phyloP scores from a whole-genome alignment of 257 asterid species.

The Lithospermum erythrorhizon region DNA sequence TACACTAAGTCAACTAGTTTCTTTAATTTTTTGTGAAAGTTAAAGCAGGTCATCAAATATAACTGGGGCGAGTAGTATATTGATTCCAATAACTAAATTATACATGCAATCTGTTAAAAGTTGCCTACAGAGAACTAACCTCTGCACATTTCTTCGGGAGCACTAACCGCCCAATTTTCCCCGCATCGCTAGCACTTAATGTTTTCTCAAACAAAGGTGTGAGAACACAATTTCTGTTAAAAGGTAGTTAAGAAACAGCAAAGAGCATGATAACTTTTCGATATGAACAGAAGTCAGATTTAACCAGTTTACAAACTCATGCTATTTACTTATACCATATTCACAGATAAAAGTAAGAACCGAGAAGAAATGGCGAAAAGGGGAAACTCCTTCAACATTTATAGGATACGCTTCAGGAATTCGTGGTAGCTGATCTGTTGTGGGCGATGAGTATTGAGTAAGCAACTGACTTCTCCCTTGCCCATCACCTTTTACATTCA shows the following conservation, averaged over 20 bases:
- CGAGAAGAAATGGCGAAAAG: slow-evolving; percentile 12
- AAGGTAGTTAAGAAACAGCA: slow-evolving; percentile 35
- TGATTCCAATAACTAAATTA: not conserved
- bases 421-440: slow-evolving; percentile 53
- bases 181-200: slow-evolving; percentile 94
- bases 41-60: not conserved
- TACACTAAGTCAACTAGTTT: no score
- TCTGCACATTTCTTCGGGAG: slow-evolving; percentile 95
- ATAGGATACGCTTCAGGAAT: slow-evolving; percentile 72
- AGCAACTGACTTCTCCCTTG: slow-evolving; percentile 52
- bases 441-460: slow-evolving; percentile 61
- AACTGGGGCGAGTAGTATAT: not conserved
- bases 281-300: not conserved
- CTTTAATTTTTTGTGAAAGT: not conserved
- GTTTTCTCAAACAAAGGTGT: slow-evolving; percentile 89
- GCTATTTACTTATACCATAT: not conserved
- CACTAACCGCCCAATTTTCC: slow-evolving; percentile 84
- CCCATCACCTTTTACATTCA: slow-evolving; percentile 40
- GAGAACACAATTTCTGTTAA: slow-evolving; percentile 56
- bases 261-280: not conserved
- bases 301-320: not conserved
- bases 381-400: slow-evolving; percentile 8
- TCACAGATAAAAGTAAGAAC: not conserved
- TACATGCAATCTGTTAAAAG: not conserved
- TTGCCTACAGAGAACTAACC: slow-evolving; percentile 36